Percentiles rank a stretch among this genome's conserved stretches.
Conservation (phyloP, 306 rosid species). For the Quercus bicolor region DNA sequence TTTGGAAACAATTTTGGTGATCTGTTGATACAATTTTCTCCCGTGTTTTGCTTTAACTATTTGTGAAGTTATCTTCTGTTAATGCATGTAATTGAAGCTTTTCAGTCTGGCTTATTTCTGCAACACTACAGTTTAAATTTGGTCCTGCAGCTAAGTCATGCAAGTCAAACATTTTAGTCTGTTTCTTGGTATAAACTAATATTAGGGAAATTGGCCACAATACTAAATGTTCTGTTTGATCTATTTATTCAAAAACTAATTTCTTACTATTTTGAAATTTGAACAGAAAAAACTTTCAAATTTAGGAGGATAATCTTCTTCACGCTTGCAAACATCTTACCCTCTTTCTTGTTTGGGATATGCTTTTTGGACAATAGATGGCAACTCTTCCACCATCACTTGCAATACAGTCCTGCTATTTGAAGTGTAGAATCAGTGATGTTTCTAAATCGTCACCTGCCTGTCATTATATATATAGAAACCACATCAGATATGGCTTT, state of each 20-base stretch:
- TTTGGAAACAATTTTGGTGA: neutral
- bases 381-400: slow-evolving; percentile 44
- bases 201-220: neutral
- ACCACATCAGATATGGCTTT: slow-evolving; percentile 18
- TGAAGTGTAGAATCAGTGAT: slow-evolving; percentile 20
- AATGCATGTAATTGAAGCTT: neutral
- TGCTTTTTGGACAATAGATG: slow-evolving; percentile 36
- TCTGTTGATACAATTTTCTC: neutral
- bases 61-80: neutral
- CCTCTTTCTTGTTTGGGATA: slow-evolving; percentile 15
- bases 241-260: neutral
- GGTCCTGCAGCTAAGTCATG: neutral
- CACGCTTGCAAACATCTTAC: slow-evolving; percentile 1
- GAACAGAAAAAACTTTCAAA: neutral
- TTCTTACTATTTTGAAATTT: neutral
- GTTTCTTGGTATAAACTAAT: neutral
- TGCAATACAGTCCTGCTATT: slow-evolving; percentile 22
- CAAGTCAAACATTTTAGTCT: neutral
- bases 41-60: neutral
- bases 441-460: slow-evolving; percentile 23
- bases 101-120: neutral
- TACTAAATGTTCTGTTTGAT: neutral
- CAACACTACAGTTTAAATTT: neutral
- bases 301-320: slow-evolving; percentile 12
- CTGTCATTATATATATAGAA: slow-evolving; percentile 19